These are phyloP conservation scores for Tylopilus vinaceipallidus DNA, from an alignment of 768 basidiomycete species.

Conservation along the genomic window DNA sequence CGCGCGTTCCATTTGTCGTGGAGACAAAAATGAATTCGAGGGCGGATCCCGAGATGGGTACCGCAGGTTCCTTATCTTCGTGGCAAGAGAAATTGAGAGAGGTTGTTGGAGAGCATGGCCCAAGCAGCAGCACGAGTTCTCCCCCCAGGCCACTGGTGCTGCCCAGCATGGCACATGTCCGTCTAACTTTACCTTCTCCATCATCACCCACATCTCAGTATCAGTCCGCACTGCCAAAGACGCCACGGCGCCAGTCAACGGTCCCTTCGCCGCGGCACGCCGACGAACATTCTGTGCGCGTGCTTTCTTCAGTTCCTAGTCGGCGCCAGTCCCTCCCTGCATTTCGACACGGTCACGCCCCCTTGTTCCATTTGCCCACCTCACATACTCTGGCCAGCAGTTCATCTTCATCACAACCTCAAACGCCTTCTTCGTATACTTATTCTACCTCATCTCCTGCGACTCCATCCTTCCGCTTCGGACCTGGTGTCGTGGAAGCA, in stretches of 20 bases:
- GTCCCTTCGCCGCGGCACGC: slow-evolving; percentile 1
- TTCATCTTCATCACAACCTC: not conserved
- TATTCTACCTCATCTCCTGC: slow-evolving; percentile 2
- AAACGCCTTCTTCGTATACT: slow-evolving; percentile 7
- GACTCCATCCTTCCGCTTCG: not conserved
- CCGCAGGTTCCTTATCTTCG: slow-evolving; percentile 1
- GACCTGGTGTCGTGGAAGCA: not conserved
- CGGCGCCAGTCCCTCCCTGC: slow-evolving; percentile 27
- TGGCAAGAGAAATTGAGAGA: slow-evolving; percentile 7
- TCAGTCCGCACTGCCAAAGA: not conserved
- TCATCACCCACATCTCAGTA: not conserved
- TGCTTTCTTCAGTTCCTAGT: slow-evolving; percentile 1
- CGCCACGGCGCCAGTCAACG: slow-evolving; percentile 12
- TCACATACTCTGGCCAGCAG: not conserved
- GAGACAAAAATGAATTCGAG: slow-evolving; percentile 2
- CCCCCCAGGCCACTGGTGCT: slow-evolving; percentile 5
- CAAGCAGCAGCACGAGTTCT: not conserved
- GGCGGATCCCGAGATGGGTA: slow-evolving; percentile 22
- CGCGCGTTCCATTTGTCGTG: slow-evolving; percentile 23
- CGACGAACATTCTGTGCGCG: not conserved
- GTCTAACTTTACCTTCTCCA: slow-evolving; percentile 2
- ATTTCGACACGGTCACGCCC: slow-evolving; percentile 6
- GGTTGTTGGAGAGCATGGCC: not conserved
- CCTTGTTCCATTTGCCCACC: slow-evolving; percentile 2
- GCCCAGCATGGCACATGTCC: slow-evolving; percentile 10